These are phyloP conservation scores for Aspergillus ibericus DNA, from an alignment of 2,329 filamentous ascomycete species.

Conservation along the genomic window DNA sequence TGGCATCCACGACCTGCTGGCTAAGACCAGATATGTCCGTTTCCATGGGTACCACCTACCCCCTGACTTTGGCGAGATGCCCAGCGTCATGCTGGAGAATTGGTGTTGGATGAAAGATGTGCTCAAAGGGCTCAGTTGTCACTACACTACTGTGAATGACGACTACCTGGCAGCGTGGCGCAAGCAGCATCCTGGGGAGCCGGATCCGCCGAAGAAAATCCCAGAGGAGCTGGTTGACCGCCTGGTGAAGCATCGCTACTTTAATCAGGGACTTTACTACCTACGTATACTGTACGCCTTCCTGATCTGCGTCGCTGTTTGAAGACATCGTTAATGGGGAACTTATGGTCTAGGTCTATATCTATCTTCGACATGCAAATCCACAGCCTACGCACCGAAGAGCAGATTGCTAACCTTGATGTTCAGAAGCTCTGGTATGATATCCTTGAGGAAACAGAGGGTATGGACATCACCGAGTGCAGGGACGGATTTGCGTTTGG, in stretches of 20 bases:
- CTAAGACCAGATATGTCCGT: not conserved
- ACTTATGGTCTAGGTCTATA: not conserved
- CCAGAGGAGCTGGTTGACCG: slow-evolving; percentile 28
- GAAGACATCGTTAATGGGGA: not conserved
- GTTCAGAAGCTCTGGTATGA: slow-evolving; percentile 72
- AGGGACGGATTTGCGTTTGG: slow-evolving; percentile 71
- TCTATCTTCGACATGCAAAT: not conserved
- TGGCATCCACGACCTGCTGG: not conserved
- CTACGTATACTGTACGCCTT: not conserved
- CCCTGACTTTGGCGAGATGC: not conserved
- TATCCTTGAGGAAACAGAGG: slow-evolving; percentile 58
- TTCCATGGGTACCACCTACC: not conserved
- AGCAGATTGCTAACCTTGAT: slow-evolving; percentile 82
- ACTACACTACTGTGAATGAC: not conserved
- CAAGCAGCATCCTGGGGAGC: not conserved
- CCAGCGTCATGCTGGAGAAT: not conserved
- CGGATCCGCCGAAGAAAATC: not conserved
- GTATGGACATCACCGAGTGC: slow-evolving; percentile 58
- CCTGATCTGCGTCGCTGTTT: not conserved
- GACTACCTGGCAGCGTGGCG: not conserved
- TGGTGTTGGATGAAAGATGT: not conserved
- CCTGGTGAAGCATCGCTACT: slow-evolving; percentile 70
- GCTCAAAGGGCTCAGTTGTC: not conserved
- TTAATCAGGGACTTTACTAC: slow-evolving; percentile 25
- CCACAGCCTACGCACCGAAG: slow-evolving; percentile 36